Percentiles rank a stretch among this genome's conserved stretches.
These are phyloP conservation scores for Schizosaccharomyces versatilis DNA, from an alignment of 1,139 yeast species.

Conservation along the genomic window DNA sequence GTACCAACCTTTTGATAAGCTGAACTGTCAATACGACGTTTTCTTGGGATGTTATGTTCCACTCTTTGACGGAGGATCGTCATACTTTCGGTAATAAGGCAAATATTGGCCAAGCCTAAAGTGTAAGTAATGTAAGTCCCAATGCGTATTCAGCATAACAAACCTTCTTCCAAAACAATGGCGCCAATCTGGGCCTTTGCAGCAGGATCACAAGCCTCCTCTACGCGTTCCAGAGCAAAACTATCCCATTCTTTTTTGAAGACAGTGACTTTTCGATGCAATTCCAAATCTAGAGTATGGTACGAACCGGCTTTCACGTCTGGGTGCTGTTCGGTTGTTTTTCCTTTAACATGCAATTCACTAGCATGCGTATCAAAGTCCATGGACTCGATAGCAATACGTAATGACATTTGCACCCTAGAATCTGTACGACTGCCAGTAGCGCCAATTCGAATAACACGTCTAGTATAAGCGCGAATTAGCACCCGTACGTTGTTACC, in stretches of 20 bases:
- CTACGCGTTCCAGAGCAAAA: constrained; percentile 39
- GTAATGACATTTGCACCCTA: constrained; percentile 34
- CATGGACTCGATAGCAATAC: constrained; percentile 39
- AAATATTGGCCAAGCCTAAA: constrained; percentile 51
- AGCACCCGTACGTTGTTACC: background rate
- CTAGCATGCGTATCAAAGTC: constrained; percentile 67
- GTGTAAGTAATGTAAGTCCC: background rate
- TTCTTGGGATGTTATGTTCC: constrained; percentile 68
- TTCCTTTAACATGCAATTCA: constrained; percentile 59
- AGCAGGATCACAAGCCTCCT: constrained; percentile 52
- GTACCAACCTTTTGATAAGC: constrained; percentile 50
- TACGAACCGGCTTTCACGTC: constrained; percentile 68
- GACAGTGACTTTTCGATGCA: constrained; percentile 45
- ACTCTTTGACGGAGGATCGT: constrained; percentile 61
- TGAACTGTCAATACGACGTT: constrained; percentile 57
- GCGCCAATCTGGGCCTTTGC: constrained; percentile 85
- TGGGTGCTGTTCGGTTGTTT: constrained; percentile 48
- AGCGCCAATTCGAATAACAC: constrained; percentile 17
- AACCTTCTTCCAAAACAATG: constrained; percentile 73
- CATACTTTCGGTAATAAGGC: constrained; percentile 73
- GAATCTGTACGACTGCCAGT: constrained; percentile 26
- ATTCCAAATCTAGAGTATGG: constrained; percentile 67
- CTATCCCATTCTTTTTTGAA: constrained; percentile 66
- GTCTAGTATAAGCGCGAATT: constrained; percentile 28
- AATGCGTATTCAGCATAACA: background rate